Conservation (phyloP, 257 asterid genomes). For the Solanum corneliomulleri region DNA sequence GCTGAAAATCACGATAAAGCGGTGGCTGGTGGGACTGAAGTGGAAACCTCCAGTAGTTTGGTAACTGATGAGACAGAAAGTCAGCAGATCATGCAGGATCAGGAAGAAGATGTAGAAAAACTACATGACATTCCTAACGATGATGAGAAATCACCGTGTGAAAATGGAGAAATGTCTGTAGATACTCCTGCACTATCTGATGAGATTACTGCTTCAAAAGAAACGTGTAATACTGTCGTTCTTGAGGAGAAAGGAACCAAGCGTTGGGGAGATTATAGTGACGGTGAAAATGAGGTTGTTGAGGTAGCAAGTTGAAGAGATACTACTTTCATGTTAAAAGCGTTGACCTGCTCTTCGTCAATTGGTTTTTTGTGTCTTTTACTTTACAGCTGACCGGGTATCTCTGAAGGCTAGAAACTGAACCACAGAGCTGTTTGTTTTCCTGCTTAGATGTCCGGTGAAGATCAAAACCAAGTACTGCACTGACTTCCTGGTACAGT, state of each 20-base stretch:
- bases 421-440: background rate
- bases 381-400: background rate
- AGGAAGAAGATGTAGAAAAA: slow-evolving; percentile 19
- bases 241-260: slow-evolving; percentile 35
- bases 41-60: slow-evolving; percentile 11
- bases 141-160: slow-evolving; percentile 11
- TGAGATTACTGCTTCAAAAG: slow-evolving; percentile 15
- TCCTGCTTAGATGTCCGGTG: slow-evolving; percentile 3
- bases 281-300: slow-evolving; percentile 49
- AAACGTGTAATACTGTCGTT: slow-evolving; percentile 4
- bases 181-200: slow-evolving; percentile 10
- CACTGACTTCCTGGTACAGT: background rate
- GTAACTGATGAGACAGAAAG: background rate
- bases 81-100: slow-evolving; percentile 8
- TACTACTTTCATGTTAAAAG: background rate
- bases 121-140: slow-evolving; percentile 11
- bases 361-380: background rate
- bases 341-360: background rate
- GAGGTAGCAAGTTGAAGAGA: slow-evolving; percentile 28
- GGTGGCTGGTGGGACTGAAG: slow-evolving; percentile 14
- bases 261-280: slow-evolving; percentile 78
- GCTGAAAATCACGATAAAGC: slow-evolving; percentile 9
- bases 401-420: background rate
- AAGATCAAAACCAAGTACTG: background rate
- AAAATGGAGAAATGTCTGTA: slow-evolving; percentile 17